These are phyloP conservation scores for Auxenochlorella protothecoides DNA, from an alignment of 139 green algal species.

Conservation along the genomic window DNA sequence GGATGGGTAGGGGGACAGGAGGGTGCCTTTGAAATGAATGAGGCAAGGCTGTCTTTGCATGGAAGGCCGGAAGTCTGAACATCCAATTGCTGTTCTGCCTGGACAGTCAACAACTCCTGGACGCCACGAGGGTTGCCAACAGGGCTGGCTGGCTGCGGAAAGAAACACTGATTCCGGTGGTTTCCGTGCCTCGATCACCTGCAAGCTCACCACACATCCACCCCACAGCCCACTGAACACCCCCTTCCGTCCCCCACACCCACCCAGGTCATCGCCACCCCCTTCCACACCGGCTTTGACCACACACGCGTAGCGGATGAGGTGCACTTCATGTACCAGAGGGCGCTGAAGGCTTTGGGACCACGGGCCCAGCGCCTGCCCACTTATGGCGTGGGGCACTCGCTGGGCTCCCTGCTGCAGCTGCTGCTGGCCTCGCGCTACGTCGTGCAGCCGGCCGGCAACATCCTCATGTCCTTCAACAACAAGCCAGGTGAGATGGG, in stretches of 20 bases:
- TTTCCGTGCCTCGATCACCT: neutral
- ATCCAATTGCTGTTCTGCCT: too few species aligned
- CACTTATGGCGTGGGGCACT: constrained; percentile 81
- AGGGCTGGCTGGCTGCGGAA: too few species aligned
- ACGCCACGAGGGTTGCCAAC: too few species aligned
- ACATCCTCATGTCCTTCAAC: constrained; percentile 88
- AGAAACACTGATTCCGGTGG: neutral
- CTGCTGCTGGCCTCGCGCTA: constrained; percentile 77
- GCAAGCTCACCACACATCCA: neutral
- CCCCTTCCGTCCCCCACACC: neutral
- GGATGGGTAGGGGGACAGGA: too few species aligned
- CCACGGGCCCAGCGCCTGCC: constrained; percentile 40
- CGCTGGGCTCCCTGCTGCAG: constrained; percentile 72
- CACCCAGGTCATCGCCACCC: constrained; percentile 64
- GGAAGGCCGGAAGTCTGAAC: too few species aligned
- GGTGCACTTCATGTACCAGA: constrained; percentile 73
- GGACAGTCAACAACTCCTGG: too few species aligned
- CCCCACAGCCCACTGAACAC: neutral
- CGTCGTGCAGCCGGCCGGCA: constrained; percentile 51
- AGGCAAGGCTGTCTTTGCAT: too few species aligned
- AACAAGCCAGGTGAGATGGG: constrained; percentile 28
- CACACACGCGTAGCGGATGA: constrained; percentile 83
- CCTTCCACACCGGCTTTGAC: constrained; percentile 74
- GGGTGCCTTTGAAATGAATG: too few species aligned
- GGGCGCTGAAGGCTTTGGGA: constrained; percentile 42